Percentiles rank a stretch among this genome's conserved stretches.
phyloP scores from a whole-genome alignment of 163 green algal species.

The Trebouxiophyceae sp. region DNA sequence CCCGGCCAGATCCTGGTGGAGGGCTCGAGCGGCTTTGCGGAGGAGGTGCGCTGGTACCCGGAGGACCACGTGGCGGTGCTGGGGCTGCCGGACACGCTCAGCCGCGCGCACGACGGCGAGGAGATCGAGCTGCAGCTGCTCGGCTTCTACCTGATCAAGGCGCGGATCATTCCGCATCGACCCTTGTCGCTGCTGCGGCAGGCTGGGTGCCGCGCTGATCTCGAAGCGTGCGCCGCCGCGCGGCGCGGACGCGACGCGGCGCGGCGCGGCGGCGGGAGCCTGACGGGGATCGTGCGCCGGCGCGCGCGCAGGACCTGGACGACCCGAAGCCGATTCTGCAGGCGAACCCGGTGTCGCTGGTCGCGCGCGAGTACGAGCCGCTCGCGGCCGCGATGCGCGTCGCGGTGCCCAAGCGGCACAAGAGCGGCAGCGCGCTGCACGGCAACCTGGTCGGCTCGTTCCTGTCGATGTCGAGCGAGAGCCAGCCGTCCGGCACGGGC shows the following conservation, averaged over 20 bases:
- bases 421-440: background rate
- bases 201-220: background rate
- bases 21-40: constrained; percentile 17
- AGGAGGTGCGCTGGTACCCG: background rate
- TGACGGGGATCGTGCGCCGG: background rate
- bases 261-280: background rate
- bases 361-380: constrained; percentile 21
- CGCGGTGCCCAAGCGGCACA: background rate
- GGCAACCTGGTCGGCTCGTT: background rate
- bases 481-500: background rate
- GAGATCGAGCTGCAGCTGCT: constrained; percentile 41
- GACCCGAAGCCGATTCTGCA: constrained; percentile 53
- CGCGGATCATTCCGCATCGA: background rate
- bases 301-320: constrained; percentile 36
- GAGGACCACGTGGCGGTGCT: constrained; percentile 21
- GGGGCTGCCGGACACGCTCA: background rate
- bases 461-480: background rate
- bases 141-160: constrained; percentile 50
- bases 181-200: too few relatives aligned
- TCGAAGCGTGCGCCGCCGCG: background rate
- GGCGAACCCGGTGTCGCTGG: constrained; percentile 20
- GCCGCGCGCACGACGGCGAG: constrained; percentile 7
- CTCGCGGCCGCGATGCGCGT: constrained; percentile 12
- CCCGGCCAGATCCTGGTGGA: constrained; percentile 71
- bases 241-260: background rate